Conservation (phyloP, 2,329 filamentous ascomycete genomes). For the Chaetomium strumarium region DNA sequence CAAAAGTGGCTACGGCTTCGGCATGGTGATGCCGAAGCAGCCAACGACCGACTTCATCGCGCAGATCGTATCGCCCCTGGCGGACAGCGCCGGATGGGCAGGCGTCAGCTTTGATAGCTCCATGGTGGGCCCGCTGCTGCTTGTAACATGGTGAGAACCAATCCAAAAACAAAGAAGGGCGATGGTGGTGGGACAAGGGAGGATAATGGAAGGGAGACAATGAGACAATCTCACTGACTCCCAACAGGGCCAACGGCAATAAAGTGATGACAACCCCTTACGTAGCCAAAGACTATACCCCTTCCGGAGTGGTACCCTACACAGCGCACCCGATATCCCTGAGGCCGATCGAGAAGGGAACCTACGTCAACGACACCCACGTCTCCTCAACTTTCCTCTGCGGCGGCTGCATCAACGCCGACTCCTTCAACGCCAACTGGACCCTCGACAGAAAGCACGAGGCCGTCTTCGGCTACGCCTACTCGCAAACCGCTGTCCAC, state of each 20-base stretch:
- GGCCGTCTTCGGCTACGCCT: constrained; percentile 36
- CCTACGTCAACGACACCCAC: constrained; percentile 42
- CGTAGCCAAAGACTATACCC: constrained; percentile 31
- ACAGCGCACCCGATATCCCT: constrained; percentile 32
- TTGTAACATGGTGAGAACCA: constrained; percentile 36
- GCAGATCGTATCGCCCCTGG: constrained; percentile 42
- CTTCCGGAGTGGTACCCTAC: constrained; percentile 34
- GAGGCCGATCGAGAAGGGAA: constrained; percentile 40
- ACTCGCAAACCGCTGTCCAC: constrained; percentile 30
- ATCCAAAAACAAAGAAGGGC: not conserved
- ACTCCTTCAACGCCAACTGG: constrained; percentile 26
- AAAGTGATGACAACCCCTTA: constrained; percentile 28
- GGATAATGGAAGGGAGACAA: not conserved
- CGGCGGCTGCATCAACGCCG: constrained; percentile 32
- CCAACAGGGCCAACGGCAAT: constrained; percentile 15
- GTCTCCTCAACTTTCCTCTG: constrained; percentile 46
- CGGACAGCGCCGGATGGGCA: constrained; percentile 41
- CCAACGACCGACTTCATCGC: constrained; percentile 48
- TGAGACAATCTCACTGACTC: not conserved
- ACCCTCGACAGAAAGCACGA: constrained; percentile 16
- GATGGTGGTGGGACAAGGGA: not conserved
- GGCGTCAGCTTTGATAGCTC: constrained; percentile 39
- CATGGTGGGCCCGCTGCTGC: constrained; percentile 40
- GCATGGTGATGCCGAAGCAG: constrained; percentile 45
- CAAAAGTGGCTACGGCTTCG: constrained; percentile 39